phyloP scores from a whole-genome alignment of 2,329 filamentous ascomycete species.

The Aspergillus hiratsukae region DNA sequence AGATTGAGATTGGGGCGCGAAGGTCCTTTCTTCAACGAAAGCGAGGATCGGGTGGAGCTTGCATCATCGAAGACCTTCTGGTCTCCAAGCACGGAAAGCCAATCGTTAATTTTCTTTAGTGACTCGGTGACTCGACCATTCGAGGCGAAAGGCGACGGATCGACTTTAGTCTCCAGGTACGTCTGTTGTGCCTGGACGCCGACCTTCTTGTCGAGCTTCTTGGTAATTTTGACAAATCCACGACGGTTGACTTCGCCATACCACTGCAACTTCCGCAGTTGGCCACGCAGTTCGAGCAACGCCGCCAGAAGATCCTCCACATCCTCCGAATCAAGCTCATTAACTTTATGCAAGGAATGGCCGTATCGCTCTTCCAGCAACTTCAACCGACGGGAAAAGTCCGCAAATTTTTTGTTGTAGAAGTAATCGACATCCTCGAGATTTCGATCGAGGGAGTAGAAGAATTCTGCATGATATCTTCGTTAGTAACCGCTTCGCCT shows the following conservation, averaged over 20 bases:
- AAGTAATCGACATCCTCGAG: slow-evolving; percentile 95
- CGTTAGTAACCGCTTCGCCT: slow-evolving; percentile 16
- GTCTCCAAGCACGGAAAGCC: slow-evolving; percentile 78
- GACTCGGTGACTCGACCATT: slow-evolving; percentile 57
- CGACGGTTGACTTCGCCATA: slow-evolving; percentile 95
- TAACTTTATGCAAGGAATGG: slow-evolving; percentile 61
- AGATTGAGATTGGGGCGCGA: slow-evolving; percentile 72
- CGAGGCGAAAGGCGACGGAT: slow-evolving; percentile 81
- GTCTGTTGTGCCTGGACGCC: slow-evolving; percentile 71
- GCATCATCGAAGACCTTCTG: slow-evolving; percentile 71
- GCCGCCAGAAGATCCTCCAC: slow-evolving; percentile 86
- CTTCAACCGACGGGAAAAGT: slow-evolving; percentile 77
- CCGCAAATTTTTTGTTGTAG: slow-evolving; percentile 92
- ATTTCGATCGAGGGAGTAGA: slow-evolving; percentile 93
- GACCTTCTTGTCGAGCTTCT: slow-evolving; percentile 97
- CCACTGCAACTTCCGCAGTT: slow-evolving; percentile 90
- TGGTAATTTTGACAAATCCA: slow-evolving; percentile 97
- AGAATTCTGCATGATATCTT: slow-evolving; percentile 68
- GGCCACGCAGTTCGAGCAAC: slow-evolving; percentile 78
- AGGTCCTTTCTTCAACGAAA: slow-evolving; percentile 71
- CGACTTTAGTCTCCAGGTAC: slow-evolving; percentile 87
- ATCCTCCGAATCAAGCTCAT: slow-evolving; percentile 80
- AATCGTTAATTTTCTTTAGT: slow-evolving; percentile 75
- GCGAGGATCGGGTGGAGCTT: slow-evolving; percentile 62
- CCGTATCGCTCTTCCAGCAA: slow-evolving; percentile 87